Base-by-base conservation (phyloP, 2,329 filamentous ascomycete species). In the Botrytis tulipae region DNA sequence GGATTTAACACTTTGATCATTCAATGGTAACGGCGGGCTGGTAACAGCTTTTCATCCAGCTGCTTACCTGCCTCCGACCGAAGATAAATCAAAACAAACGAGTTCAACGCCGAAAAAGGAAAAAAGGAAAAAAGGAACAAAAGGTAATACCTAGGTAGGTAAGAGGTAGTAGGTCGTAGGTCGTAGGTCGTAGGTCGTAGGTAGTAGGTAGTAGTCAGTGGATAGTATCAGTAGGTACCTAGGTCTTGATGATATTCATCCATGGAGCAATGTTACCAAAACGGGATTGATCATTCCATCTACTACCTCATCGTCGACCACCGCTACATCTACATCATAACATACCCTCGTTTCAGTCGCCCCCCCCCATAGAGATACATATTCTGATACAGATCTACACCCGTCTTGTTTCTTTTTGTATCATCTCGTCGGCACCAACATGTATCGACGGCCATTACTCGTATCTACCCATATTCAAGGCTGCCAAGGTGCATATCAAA, bases 401-500 rank as follows among this genome's bases (percentile, higher is more conserved):
- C 25, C 5, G 25, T 20, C n/a, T 22, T 48, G 46, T 66, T 22
- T 22, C 42, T 35, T 48, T 66, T 22, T 12, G 20, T 35, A 16
- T 44, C 42, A 29, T 66, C 62, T 37, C 46, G n/a, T 67, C 32
- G 65, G 46, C 40, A 60, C 32, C 57, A 4, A 35, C 12, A 7
- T 32, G 25, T 42, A 63, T 65, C n/a, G 29, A 18, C 18, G 8
- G 32, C 29, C 66, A 68, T 57, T 68, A 42, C 35, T 68, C 66
- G 66, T 65, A 65, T 54, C 48, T 68, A 40, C 6, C 35, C n/a
- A 68, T 22, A n/a, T 51, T 51, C 65, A 68, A 42, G 61, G n/a
- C 14, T 68, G 66, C 48, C 66, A 68, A 68, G 66, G 35, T 67
- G 48, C 65, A 68, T 68, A 57, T 68, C 65, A 42, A 37, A 68